Base-by-base conservation (phyloP, 805 yeast genomes). In the Ogataea trehaloabstinens region DNA sequence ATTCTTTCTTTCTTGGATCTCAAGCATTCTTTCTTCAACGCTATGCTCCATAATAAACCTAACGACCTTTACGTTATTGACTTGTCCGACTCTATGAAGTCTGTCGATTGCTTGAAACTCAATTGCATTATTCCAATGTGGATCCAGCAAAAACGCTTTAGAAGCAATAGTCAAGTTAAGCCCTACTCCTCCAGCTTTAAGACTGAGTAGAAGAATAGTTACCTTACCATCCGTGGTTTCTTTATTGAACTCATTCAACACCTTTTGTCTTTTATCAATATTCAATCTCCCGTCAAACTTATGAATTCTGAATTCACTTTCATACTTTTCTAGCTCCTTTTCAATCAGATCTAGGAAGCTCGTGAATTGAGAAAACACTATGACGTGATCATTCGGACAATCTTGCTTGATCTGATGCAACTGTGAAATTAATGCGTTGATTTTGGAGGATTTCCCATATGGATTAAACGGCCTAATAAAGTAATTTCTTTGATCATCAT, bases 141-240 rank as follows among this genome's bases (percentile, higher is more conserved):
- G 96, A 54, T 90, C 97, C 87, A 91, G 83, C 76, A 90, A 72
- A 51, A 80, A 88, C 2, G 95, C 97, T 24, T 76, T 72, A 0
- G 86, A 82, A 0, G 97, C 95, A 35, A 82, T 78, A 0, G 95
- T 90, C 44, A 90, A 66, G 55, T 90, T 90, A 45, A 90, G 68
- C 0, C 97, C 97, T 10, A 89, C 96, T 6, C 97, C 97, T 18
- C 97, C 97, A 0, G 96, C 95, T 59, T 88, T 90, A 45, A 89
- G 64, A 6, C 95, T 84, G 15, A 90, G 58, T 17, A 90, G 64
- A 8, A 90, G 57, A 1, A 90, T 73, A 27, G 60, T 49, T 1
- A 56, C 39, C 38, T 54, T 49, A 17, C 64, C 56, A 20, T 56
- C 55, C n/a, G 55, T 46, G 3, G 42, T 34, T 3, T 42, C 44